Conservation (phyloP, 225 moss, liverwort and hornwort species). For the Straminergon stramineum region DNA sequence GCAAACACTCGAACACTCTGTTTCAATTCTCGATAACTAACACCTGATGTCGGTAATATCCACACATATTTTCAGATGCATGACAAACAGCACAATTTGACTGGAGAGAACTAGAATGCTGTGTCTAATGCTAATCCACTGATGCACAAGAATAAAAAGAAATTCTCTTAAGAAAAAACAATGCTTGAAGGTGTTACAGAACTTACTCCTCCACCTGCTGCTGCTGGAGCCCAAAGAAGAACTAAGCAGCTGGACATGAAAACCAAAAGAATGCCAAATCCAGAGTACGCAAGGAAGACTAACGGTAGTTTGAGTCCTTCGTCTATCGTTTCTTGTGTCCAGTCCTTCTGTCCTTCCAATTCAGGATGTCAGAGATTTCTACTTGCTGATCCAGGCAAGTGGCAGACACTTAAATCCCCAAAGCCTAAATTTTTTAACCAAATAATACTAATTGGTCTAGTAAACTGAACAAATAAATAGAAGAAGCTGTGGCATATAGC, state of each 20-base stretch:
- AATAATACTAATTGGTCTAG: background rate
- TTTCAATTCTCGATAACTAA: background rate
- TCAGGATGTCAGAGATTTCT: background rate
- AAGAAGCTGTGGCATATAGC: background rate
- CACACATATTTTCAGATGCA: background rate
- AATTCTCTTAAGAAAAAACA: background rate
- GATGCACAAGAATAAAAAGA: background rate
- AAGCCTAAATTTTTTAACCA: background rate
- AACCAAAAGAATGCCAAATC: constrained; percentile 57
- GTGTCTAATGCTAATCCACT: background rate
- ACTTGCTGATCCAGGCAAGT: background rate
- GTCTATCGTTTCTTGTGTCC: constrained; percentile 55
- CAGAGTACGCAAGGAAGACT: constrained; percentile 55
- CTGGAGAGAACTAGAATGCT: background rate
- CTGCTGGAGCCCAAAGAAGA: constrained; percentile 77
- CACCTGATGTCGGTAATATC: background rate
- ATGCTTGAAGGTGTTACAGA: background rate
- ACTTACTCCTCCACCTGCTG: constrained; percentile 87
- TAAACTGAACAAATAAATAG: background rate
- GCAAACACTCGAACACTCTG: background rate
- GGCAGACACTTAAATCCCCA: background rate
- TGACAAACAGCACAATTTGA: background rate
- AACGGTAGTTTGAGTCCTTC: constrained; percentile 37
- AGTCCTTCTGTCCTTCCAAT: constrained; percentile 44
- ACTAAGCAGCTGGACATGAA: constrained; percentile 65